Evolutionary conservation across 2,329 filamentous ascomycete genomes (phyloP), one percentile per base, ranked within the genome.

Genomic region (Pyrenophora seminiperda): DNA sequence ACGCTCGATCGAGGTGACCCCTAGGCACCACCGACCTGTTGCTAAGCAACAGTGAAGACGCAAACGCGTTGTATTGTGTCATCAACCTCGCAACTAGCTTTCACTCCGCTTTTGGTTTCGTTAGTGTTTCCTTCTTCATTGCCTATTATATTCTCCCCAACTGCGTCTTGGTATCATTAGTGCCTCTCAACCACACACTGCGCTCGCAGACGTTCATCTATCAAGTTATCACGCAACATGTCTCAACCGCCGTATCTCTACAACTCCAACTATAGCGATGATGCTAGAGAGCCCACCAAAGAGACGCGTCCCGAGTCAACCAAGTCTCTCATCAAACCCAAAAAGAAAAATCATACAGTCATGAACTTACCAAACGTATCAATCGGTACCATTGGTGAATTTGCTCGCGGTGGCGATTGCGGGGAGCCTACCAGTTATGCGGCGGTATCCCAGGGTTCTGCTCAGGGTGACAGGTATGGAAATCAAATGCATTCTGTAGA

Each of bases 51-150:
- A 37, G 43, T 51, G 43, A 33, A 47, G 29, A 39, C 10, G 42
- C 47, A 54, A 47, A 50, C 51, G 29, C 37, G 39, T 27, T 38
- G 14, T 24, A n/a, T 19, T 38, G 50, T 42, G n/a, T 44, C 30
- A 11, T 20, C 5, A 20, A 42, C 37, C 41, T 24, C 20, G 10
- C 43, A 14, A 36, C 24, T 46, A 37, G 36, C 41, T 14, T 43
- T 49, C 44, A 45, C 40, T 37, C 37, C 39, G 48, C 48, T 42
- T 31, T 46, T 41, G 43, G 48, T 24, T 32, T 11, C 14, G 22
- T 32, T 17, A 34, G 39, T 17, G 15, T 41, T 46, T 41, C 7
- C 19, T 14, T 24, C 4, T 11, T 18, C 22, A 14, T 37, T 13
- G n/a, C n/a, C 36, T 33, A 36, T 15, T 18, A 36, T 24, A 18